phyloP scores from a whole-genome alignment of 2,329 filamentous ascomycete genomes.

The Fusarium sp. region DNA sequence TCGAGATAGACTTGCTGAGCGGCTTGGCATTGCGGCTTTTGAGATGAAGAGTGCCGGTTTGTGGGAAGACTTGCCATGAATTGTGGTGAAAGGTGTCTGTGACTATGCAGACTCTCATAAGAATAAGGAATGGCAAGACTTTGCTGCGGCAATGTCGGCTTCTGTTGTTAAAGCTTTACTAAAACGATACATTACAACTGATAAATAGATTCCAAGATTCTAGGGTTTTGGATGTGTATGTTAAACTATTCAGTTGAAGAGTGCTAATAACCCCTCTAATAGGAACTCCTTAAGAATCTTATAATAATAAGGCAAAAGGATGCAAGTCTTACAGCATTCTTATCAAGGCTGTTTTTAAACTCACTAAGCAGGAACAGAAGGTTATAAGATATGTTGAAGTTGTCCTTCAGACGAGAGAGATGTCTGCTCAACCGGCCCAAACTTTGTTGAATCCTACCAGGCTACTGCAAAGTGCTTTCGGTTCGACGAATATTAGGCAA shows the following conservation, averaged over 20 bases:
- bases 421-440: no score
- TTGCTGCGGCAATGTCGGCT: not conserved
- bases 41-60: slow-evolving; percentile 52
- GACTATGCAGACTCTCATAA: slow-evolving; percentile 14
- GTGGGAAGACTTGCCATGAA: slow-evolving; percentile 49
- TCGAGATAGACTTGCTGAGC: not conserved
- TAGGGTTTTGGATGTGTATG: fast-evolving
- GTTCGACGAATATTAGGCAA: no score
- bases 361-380: no score
- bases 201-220: not conserved
- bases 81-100: slow-evolving; percentile 49
- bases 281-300: no score
- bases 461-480: no score
- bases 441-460: no score
- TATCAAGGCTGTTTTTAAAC: no score
- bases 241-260: no score
- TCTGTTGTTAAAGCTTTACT: not conserved
- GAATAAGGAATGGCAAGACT: not conserved
- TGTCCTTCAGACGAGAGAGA: no score
- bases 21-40: not conserved
- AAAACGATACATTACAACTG: not conserved
- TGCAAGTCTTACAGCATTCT: no score
- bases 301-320: no score
- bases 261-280: fast-evolving
- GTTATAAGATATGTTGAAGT: no score